phyloP scores from a whole-genome alignment of 2,329 filamentous ascomycete species.

The Scytalidium lignicola region DNA sequence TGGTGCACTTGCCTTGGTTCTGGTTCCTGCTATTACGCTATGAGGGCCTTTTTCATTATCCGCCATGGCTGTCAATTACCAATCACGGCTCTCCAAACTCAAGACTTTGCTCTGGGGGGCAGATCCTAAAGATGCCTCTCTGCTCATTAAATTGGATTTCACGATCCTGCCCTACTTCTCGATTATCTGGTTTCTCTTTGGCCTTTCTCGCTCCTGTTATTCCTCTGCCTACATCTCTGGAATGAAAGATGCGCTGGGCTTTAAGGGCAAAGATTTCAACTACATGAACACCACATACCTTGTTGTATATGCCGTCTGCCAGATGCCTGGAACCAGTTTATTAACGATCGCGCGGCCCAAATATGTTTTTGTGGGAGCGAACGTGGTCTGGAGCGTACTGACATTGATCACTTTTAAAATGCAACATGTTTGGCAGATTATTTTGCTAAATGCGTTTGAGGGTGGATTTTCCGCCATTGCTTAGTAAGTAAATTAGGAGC shows the following conservation, averaged over 20 bases:
- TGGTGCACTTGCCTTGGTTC: background rate
- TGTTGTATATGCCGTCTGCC: constrained; percentile 38
- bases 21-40: background rate
- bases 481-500: constrained; percentile 27
- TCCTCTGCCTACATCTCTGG: constrained; percentile 34
- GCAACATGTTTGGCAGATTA: constrained; percentile 37
- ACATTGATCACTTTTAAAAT: constrained; percentile 39
- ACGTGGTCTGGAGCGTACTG: constrained; percentile 38
- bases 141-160: constrained; percentile 35
- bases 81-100: background rate
- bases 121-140: constrained; percentile 6
- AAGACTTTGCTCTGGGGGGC: constrained; percentile 6
- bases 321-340: constrained; percentile 38
- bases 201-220: constrained; percentile 39
- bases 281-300: constrained; percentile 35
- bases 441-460: constrained; percentile 38
- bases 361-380: constrained; percentile 38
- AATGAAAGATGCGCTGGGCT: constrained; percentile 31
- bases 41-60: background rate
- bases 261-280: constrained; percentile 36
- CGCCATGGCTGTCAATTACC: background rate
- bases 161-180: constrained; percentile 40
- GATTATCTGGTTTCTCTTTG: constrained; percentile 42
- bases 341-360: constrained; percentile 32
- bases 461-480: constrained; percentile 38